Percentiles rank a stretch among this genome's conserved stretches.
Conservation (phyloP, 768 basidiomycete genomes). For the Pisolithus marmoratus region DNA sequence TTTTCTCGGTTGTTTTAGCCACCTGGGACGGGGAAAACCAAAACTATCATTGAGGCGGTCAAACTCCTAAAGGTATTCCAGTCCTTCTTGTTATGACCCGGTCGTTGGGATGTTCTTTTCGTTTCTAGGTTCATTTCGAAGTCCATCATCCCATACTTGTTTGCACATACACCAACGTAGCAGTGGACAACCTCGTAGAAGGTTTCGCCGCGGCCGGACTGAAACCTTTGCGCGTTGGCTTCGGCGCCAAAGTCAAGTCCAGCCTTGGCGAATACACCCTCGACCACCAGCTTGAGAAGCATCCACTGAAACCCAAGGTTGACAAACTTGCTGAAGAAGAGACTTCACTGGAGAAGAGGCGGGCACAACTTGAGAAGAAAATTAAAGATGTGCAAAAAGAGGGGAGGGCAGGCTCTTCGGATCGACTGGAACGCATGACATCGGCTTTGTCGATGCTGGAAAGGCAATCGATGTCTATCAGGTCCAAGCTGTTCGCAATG, state of each 20-base stretch:
- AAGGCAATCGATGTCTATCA: conserved; percentile 28
- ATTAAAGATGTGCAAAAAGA: conserved; percentile 15
- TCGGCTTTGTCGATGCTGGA: conserved; percentile 19
- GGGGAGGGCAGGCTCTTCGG: conserved; percentile 9
- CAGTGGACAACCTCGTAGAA: conserved; percentile 86
- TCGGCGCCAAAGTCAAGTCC: conserved; percentile 50
- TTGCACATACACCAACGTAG: conserved; percentile 92
- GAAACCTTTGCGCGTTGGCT: conserved; percentile 74
- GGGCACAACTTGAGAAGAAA: conserved; percentile 21
- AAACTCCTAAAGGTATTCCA: conserved; percentile 63
- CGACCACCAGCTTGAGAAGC: conserved; percentile 55
- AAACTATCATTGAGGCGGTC: conserved; percentile 83
- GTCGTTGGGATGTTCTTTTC: not conserved
- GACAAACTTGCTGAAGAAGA: conserved; percentile 37
- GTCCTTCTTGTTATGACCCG: not conserved
- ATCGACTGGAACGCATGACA: conserved; percentile 27
- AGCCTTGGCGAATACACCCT: conserved; percentile 55
- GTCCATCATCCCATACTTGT: conserved; percentile 81
- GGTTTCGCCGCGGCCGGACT: conserved; percentile 58
- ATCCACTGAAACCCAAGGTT: conserved; percentile 47
- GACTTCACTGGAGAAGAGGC: conserved; percentile 22
- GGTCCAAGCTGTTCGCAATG: conserved; percentile 45
- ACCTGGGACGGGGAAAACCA: conserved; percentile 90
- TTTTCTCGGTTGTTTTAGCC: conserved; percentile 42
- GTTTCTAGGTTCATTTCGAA: conserved; percentile 61